A percentile compares a stretch with the other conserved stretches of the same genome.
These are phyloP conservation scores for Aspergillus latus DNA, from an alignment of 2,329 filamentous ascomycete genomes.

Conservation along the genomic window DNA sequence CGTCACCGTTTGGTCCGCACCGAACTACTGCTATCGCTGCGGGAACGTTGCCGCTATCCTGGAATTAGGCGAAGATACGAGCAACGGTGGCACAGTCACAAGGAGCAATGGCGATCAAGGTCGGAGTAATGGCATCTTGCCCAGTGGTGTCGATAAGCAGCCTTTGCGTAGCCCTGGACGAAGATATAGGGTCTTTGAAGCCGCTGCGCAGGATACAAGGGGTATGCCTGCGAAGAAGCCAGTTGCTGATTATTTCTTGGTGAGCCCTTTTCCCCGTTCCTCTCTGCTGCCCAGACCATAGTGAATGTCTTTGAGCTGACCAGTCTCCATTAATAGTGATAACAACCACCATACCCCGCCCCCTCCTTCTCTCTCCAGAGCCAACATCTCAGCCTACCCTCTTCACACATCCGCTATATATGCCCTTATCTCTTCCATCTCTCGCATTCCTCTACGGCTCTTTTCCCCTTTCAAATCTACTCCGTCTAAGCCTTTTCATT, in stretches of 20 bases:
- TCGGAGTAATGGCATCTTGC: conserved; percentile 48
- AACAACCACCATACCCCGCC: neutral
- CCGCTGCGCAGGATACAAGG: conserved; percentile 89
- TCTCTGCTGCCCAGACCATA: neutral
- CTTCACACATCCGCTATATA: neutral
- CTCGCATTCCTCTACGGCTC: conserved; percentile 4
- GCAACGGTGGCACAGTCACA: conserved; percentile 68
- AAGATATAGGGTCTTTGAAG: conserved; percentile 92
- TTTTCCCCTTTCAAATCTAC: neutral
- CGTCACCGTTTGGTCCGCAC: conserved; percentile 97
- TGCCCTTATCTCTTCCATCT: neutral
- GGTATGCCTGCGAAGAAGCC: conserved; percentile 99
- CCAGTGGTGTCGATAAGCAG: conserved; percentile 47
- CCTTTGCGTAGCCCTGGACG: conserved; percentile 71
- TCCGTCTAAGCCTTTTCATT: neutral
- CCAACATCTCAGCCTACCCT: neutral
- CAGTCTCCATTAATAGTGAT: conserved; percentile 8
- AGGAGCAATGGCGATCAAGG: conserved; percentile 56
- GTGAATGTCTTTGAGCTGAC: neutral
- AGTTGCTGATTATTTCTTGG: conserved; percentile 92
- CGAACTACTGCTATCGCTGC: conserved; percentile 95
- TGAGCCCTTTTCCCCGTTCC: conserved; percentile 24
- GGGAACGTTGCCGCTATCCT: conserved; percentile 94
- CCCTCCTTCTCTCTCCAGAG: neutral
- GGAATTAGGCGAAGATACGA: conserved; percentile 84